phyloP scores from a whole-genome alignment of 805 yeast genomes.

The Starmerella riodocensis region DNA sequence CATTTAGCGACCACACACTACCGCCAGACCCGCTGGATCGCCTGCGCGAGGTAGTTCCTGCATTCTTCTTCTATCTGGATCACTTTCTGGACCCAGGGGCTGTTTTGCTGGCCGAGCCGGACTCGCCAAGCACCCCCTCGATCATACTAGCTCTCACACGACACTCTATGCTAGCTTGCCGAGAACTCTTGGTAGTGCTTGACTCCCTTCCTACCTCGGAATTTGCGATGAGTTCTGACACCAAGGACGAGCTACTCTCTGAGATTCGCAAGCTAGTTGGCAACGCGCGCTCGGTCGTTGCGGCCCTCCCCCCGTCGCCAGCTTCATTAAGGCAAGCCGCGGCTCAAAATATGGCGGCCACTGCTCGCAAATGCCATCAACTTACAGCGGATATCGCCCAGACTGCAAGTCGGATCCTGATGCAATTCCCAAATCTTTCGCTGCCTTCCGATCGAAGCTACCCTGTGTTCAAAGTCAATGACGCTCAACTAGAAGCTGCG shows the following conservation, averaged over 20 bases:
- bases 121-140: conserved; percentile 20
- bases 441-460: conserved; percentile 1
- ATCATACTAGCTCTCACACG: conserved; percentile 28
- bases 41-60: conserved; percentile 28
- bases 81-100: conserved; percentile 25
- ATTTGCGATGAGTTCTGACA: conserved; percentile 22
- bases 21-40: conserved; percentile 25
- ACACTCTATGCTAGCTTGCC: conserved; percentile 30
- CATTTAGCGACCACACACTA: conserved; percentile 14
- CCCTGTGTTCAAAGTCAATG: background rate
- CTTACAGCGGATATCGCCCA: conserved; percentile 16
- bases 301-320: conserved; percentile 19
- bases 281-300: conserved; percentile 29
- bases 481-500: too few species aligned
- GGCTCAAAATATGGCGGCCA: conserved; percentile 21
- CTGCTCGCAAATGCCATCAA: conserved; percentile 26
- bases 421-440: conserved; percentile 24
- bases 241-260: conserved; percentile 25
- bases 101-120: conserved; percentile 22
- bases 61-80: conserved; percentile 27
- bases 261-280: conserved; percentile 27
- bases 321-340: conserved; percentile 15
- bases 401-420: conserved; percentile 20
- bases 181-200: conserved; percentile 29
- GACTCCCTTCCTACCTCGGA: conserved; percentile 21